Evolutionary conservation across 257 asterid genomes (phyloP).

Genomic region (Solanum pennellii): DNA sequence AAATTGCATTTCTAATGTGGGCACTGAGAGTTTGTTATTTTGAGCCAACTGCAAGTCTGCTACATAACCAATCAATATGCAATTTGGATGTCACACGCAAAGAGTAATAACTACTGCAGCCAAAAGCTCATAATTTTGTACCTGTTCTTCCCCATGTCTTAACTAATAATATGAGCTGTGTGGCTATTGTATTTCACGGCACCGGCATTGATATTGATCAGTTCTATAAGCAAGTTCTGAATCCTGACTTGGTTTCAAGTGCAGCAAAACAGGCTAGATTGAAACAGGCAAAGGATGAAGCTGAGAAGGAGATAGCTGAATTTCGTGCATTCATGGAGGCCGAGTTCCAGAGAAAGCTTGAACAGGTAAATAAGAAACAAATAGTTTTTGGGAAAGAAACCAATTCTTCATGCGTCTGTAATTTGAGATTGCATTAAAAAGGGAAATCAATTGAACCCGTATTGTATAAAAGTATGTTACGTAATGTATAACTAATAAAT

Average conservation of each 20-base stretch:
- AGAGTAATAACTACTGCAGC: background rate
- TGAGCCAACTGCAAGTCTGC: background rate
- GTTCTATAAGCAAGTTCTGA: background rate
- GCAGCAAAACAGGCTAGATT: conserved; percentile 83
- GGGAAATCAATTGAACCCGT: too few relatives aligned
- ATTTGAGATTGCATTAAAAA: too few relatives aligned
- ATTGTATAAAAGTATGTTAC: too few relatives aligned
- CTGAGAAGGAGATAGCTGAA: conserved; percentile 78
- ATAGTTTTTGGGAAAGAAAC: background rate
- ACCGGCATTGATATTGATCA: background rate
- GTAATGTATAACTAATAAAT: too few relatives aligned
- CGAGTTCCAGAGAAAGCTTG: conserved; percentile 70
- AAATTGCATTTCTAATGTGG: background rate
- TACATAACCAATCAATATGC: background rate
- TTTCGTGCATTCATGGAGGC: conserved; percentile 94
- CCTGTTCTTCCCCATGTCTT: background rate
- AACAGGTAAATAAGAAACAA: conserved; percentile 47
- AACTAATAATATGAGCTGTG: background rate
- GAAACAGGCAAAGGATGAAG: conserved; percentile 93
- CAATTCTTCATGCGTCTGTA: background rate
- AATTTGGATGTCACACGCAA: background rate
- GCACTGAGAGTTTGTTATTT: background rate
- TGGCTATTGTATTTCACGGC: background rate
- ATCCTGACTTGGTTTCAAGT: background rate
- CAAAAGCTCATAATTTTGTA: background rate